phyloP scores from a whole-genome alignment of 257 asterid genomes.

The Gardenia jasminoides region DNA sequence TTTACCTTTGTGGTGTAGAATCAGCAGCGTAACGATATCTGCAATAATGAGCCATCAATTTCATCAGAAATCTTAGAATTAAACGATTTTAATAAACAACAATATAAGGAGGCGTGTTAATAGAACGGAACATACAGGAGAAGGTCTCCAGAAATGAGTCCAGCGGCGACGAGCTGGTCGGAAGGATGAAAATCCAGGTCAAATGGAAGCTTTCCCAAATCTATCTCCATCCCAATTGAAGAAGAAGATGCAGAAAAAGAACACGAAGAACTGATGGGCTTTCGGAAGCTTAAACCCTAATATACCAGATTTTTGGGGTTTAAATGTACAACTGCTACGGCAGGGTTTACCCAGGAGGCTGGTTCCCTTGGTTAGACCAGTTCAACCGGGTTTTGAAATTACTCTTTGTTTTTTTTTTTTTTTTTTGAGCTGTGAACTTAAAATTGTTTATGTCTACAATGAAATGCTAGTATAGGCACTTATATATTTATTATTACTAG shows the following conservation, averaged over 20 bases:
- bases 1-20: conserved; percentile 59
- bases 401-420: not conserved
- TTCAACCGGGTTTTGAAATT: not conserved
- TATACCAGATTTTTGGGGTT: not conserved
- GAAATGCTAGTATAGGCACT: no score
- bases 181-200: conserved; percentile 92
- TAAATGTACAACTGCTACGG: no score
- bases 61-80: not conserved
- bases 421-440: not conserved
- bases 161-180: conserved; percentile 64
- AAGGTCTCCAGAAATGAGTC: conserved; percentile 75
- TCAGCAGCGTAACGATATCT: conserved; percentile 72
- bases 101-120: not conserved
- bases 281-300: conserved; percentile 14
- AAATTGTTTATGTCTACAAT: no score
- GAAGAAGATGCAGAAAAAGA: not conserved
- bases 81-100: not conserved
- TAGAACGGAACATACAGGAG: conserved; percentile 45
- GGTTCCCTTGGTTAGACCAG: not conserved
- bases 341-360: not conserved
- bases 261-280: not conserved
- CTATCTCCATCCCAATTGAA: conserved; percentile 51
- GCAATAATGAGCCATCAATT: not conserved
- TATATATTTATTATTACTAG: no score
- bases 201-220: conserved; percentile 62